These are phyloP conservation scores for Cyclospora cayetanensis DNA, from an alignment of 169 alveolate genomes.

Conservation along the genomic window DNA sequence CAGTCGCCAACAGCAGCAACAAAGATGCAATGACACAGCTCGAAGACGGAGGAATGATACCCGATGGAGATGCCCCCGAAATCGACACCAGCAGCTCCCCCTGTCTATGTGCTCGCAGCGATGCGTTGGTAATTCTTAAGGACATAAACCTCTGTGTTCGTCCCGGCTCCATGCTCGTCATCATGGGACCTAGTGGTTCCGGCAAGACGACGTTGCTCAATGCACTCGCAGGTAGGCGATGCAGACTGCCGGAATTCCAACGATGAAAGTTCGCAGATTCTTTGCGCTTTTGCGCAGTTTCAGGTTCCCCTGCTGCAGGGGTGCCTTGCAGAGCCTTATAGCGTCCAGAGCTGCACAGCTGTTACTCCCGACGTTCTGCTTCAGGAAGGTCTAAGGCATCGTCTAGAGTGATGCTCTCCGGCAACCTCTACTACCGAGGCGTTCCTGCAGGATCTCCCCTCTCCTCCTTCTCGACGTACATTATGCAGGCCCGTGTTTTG, in stretches of 20 bases:
- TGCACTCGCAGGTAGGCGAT: slow-evolving; percentile 81
- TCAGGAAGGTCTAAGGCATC: slow-evolving; percentile 57
- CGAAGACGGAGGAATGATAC: not conserved
- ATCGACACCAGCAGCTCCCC: not conserved
- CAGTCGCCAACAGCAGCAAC: not conserved
- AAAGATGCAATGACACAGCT: not conserved
- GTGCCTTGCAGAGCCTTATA: too few relatives aligned
- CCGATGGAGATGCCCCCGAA: not conserved
- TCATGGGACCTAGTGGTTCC: slow-evolving; percentile 89
- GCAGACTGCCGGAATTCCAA: not conserved
- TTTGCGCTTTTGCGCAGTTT: not conserved
- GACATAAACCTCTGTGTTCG: slow-evolving; percentile 44
- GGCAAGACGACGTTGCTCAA: slow-evolving; percentile 94
- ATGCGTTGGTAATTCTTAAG: slow-evolving; percentile 8
- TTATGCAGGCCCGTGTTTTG: slow-evolving; percentile 46
- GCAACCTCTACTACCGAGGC: slow-evolving; percentile 16
- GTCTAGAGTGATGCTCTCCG: slow-evolving; percentile 20
- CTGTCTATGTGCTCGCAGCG: not conserved
- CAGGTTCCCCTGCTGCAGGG: not conserved
- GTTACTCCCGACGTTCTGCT: not conserved
- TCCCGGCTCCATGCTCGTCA: slow-evolving; percentile 75
- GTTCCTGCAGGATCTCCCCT: slow-evolving; percentile 39
- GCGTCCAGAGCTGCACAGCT: not conserved
- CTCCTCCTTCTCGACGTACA: slow-evolving; percentile 19
- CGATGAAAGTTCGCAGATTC: not conserved